phyloP scores from a whole-genome alignment of 73 alveolate genomes.

The Blepharisma stoltei region DNA sequence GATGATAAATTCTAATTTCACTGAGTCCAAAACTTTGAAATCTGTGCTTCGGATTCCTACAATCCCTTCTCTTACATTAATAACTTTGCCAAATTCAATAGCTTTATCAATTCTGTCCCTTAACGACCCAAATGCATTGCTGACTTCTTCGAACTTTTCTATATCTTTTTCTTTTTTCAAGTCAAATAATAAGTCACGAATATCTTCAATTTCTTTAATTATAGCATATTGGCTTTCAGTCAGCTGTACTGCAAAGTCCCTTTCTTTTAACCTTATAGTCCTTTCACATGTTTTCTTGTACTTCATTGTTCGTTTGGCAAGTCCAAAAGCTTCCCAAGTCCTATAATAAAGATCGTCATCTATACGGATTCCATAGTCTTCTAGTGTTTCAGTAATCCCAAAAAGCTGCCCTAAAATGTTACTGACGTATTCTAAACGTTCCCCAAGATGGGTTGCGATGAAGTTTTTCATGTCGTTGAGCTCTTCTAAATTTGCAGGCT shows the following conservation, averaged over 20 bases:
- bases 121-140: conserved; percentile 36
- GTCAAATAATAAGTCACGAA: conserved; percentile 36
- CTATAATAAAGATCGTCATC: conserved; percentile 60
- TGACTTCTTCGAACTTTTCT: conserved; percentile 38
- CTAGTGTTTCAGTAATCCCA: conserved; percentile 62
- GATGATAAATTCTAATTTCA: conserved; percentile 50
- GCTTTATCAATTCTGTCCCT: conserved; percentile 69
- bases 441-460: conserved; percentile 48
- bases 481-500: conserved; percentile 75
- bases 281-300: conserved; percentile 52
- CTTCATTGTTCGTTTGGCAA: conserved; percentile 55
- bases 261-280: conserved; percentile 51
- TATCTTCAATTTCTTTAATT: conserved; percentile 38
- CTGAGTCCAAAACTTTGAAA: conserved; percentile 51
- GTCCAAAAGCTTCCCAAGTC: conserved; percentile 66
- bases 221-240: conserved; percentile 31
- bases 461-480: conserved; percentile 58
- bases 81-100: conserved; percentile 50
- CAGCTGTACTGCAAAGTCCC: conserved; percentile 64
- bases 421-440: conserved; percentile 50
- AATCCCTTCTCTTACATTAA: conserved; percentile 65
- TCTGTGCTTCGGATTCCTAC: conserved; percentile 59
- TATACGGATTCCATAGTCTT: conserved; percentile 54
- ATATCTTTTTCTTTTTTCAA: conserved; percentile 47
- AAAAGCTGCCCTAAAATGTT: conserved; percentile 53